These are phyloP conservation scores for Ramalina intermedia DNA, from an alignment of 495 filamentous ascomycete species.

Conservation along the genomic window DNA sequence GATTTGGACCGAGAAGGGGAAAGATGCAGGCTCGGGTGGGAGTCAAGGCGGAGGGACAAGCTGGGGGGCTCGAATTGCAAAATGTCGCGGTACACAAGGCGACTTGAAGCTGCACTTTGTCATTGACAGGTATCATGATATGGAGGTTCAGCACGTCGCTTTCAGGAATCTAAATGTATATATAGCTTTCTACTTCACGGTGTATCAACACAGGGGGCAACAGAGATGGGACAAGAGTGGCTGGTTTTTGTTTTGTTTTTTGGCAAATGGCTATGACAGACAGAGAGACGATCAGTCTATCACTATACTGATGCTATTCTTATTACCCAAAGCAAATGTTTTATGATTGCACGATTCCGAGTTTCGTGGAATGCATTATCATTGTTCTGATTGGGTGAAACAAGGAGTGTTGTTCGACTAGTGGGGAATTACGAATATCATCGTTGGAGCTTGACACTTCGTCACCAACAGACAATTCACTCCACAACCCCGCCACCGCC, in stretches of 20 bases:
- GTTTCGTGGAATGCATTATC: conserved; percentile 2
- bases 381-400: background rate
- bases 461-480: too few relatives aligned
- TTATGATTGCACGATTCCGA: background rate
- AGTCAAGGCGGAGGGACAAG: conserved; percentile 37
- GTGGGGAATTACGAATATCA: background rate
- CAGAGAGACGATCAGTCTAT: background rate
- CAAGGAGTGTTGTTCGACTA: background rate
- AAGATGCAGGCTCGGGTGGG: conserved; percentile 31
- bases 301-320: background rate
- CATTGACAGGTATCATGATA: background rate
- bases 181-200: background rate
- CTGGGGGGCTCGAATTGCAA: conserved; percentile 45
- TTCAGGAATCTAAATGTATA: background rate
- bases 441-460: too few relatives aligned
- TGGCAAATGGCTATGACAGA: background rate
- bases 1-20: conserved; percentile 51
- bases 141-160: background rate
- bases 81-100: conserved; percentile 23
- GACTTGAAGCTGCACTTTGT: background rate
- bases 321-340: background rate
- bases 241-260: background rate
- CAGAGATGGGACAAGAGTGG: background rate
- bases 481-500: too few relatives aligned
- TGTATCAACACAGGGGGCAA: background rate